Evolutionary conservation across 148 eudicot genomes (phyloP).

Genomic region (Simmondsia chinensis): DNA sequence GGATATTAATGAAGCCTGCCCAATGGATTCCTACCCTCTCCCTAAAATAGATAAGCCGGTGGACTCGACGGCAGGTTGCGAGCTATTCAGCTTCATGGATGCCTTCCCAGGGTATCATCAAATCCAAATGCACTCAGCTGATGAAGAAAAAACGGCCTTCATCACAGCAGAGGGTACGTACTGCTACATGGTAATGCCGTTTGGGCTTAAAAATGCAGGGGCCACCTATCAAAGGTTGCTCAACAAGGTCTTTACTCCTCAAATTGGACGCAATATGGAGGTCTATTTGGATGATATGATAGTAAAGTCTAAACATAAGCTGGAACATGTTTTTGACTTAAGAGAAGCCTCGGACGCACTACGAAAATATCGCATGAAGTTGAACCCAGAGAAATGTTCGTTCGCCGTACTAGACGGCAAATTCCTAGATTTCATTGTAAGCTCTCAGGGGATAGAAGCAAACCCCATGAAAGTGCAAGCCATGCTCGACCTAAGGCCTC

Average conservation of each 20-base stretch:
- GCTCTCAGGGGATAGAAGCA: not conserved
- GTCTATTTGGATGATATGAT: not conserved
- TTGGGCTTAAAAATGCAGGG: not conserved
- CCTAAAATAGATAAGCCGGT: not conserved
- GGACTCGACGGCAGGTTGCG: not conserved
- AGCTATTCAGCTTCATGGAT: not conserved
- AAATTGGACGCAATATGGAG: not conserved
- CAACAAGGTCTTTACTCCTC: not conserved
- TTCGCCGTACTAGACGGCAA: not conserved
- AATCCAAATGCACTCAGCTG: not conserved
- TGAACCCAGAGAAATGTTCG: not conserved
- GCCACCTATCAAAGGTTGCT: not conserved
- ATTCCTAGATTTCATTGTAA: not conserved
- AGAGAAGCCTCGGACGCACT: not conserved
- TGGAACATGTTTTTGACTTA: not conserved
- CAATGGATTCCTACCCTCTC: not conserved
- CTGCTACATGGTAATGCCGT: not conserved
- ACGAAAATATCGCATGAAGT: not conserved
- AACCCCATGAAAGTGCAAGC: not conserved
- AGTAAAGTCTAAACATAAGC: not conserved
- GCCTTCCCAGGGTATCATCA: not conserved
- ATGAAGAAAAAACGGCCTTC: not conserved
- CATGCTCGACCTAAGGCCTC: not conserved
- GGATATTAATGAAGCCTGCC: not conserved
- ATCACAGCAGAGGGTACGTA: not conserved